phyloP scores from a whole-genome alignment of 768 basidiomycete genomes.

The Phlegmacium glaucopus region DNA sequence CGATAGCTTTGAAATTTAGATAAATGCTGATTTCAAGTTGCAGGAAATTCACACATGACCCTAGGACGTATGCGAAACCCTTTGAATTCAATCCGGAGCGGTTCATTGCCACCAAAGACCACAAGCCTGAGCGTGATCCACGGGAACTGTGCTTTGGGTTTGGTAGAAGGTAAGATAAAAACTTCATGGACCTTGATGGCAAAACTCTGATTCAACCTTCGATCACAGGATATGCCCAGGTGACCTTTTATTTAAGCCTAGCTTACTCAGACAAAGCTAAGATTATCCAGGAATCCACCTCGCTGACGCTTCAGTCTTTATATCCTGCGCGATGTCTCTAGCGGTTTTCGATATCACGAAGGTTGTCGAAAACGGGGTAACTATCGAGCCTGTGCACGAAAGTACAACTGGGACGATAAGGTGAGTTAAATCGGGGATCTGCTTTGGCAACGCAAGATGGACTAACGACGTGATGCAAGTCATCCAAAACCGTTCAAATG shows the following conservation, averaged over 20 bases:
- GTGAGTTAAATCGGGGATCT: constrained; percentile 23
- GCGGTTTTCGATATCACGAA: constrained; percentile 52
- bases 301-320: constrained; percentile 52
- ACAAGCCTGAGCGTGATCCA: constrained; percentile 50
- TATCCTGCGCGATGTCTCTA: constrained; percentile 48
- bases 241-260: constrained; percentile 8
- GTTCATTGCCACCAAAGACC: constrained; percentile 44
- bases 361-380: constrained; percentile 38
- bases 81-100: constrained; percentile 58
- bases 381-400: constrained; percentile 50
- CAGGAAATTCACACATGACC: constrained; percentile 54
- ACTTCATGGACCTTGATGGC: constrained; percentile 2
- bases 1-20: background rate
- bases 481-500: constrained; percentile 65
- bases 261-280: background rate
- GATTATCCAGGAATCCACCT: constrained; percentile 42
- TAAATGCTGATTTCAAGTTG: constrained; percentile 2
- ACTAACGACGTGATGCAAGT: constrained; percentile 24
- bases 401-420: constrained; percentile 65
- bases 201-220: constrained; percentile 3
- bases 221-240: constrained; percentile 45
- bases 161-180: constrained; percentile 50
- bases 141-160: constrained; percentile 66
- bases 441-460: background rate
- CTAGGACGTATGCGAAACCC: constrained; percentile 50